Percentiles rank a stretch among this genome's conserved stretches.
phyloP scores from a whole-genome alignment of 108 stramenopile genomes.

The Stephanodiscus triporus region DNA sequence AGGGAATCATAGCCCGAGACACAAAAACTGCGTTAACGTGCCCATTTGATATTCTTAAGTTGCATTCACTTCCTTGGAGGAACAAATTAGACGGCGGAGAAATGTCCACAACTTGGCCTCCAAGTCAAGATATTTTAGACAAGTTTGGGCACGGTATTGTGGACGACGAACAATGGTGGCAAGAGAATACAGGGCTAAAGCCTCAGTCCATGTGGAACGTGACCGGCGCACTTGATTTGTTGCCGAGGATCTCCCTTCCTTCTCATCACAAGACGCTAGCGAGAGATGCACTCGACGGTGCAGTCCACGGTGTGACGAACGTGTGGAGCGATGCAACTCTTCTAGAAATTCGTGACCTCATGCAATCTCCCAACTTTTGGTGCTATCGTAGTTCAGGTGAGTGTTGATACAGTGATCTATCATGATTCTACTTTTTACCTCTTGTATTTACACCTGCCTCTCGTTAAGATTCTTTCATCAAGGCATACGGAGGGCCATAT shows the following conservation, averaged over 20 bases:
- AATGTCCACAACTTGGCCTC: slow-evolving; percentile 21
- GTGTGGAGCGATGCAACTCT: slow-evolving; percentile 27
- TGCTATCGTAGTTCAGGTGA: slow-evolving; percentile 29
- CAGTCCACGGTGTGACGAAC: slow-evolving; percentile 37
- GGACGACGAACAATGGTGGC: slow-evolving; percentile 27
- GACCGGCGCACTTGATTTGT: slow-evolving; percentile 26
- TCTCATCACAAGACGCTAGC: slow-evolving; percentile 16
- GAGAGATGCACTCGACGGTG: slow-evolving; percentile 12
- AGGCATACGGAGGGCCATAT: slow-evolving; percentile 23
- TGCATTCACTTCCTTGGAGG: slow-evolving; percentile 16
- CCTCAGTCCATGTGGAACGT: slow-evolving; percentile 28
- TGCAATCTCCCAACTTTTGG: slow-evolving; percentile 34
- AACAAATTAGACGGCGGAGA: slow-evolving; percentile 15
- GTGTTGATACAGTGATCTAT: slow-evolving; percentile 2
- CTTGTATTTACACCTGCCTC: background rate
- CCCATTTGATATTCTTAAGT: slow-evolving; percentile 16
- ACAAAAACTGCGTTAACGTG: slow-evolving; percentile 18
- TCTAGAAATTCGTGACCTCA: slow-evolving; percentile 11
- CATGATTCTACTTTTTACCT: slow-evolving; percentile 1
- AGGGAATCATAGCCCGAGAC: slow-evolving; percentile 15
- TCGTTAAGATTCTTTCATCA: slow-evolving; percentile 22
- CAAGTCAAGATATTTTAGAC: slow-evolving; percentile 9
- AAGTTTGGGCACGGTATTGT: slow-evolving; percentile 22
- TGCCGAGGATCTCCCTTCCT: slow-evolving; percentile 12
- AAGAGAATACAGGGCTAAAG: slow-evolving; percentile 18